These are phyloP conservation scores for Pugionium cornutum DNA, from an alignment of 345 rosid genomes.

Conservation along the genomic window DNA sequence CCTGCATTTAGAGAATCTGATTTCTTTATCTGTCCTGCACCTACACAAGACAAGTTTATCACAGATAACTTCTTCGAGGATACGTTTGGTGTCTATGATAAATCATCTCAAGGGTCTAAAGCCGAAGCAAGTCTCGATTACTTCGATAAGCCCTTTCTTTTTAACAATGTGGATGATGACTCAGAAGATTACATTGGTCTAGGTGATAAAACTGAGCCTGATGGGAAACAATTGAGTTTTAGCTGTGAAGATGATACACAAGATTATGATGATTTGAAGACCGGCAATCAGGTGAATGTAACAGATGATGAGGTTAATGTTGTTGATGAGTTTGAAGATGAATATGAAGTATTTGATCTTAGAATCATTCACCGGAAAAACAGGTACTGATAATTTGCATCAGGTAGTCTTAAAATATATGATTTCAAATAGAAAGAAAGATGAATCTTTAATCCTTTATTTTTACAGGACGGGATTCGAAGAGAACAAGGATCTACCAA, in stretches of 20 bases:
- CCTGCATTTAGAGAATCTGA: constrained; percentile 62
- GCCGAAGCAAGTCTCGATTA: constrained; percentile 46
- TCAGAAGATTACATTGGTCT: constrained; percentile 38
- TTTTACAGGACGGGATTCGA: constrained; percentile 90
- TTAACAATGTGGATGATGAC: constrained; percentile 37
- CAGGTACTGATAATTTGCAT: constrained; percentile 44
- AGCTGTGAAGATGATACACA: constrained; percentile 24
- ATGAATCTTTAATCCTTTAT: constrained; percentile 29
- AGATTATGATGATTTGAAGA: constrained; percentile 42
- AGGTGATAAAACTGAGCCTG: constrained; percentile 33
- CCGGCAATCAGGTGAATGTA: constrained; percentile 35
- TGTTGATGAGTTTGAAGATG: constrained; percentile 68
- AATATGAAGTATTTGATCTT: constrained; percentile 76
- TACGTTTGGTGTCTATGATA: constrained; percentile 38
- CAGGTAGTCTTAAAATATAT: no score
- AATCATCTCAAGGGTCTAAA: constrained; percentile 48
- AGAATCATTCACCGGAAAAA: constrained; percentile 90
- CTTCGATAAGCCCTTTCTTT: constrained; percentile 59
- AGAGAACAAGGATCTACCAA: constrained; percentile 79
- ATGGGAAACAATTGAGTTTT: constrained; percentile 2
- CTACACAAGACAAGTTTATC: constrained; percentile 76
- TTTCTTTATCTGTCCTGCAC: constrained; percentile 49
- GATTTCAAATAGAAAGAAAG: background rate
- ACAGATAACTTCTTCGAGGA: constrained; percentile 47
- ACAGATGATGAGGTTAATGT: constrained; percentile 41